Evolutionary conservation across 1,284 basidiomycete species (phyloP), one percentile per base, ranked within the genome.

Genomic region (Trametes sp.): DNA sequence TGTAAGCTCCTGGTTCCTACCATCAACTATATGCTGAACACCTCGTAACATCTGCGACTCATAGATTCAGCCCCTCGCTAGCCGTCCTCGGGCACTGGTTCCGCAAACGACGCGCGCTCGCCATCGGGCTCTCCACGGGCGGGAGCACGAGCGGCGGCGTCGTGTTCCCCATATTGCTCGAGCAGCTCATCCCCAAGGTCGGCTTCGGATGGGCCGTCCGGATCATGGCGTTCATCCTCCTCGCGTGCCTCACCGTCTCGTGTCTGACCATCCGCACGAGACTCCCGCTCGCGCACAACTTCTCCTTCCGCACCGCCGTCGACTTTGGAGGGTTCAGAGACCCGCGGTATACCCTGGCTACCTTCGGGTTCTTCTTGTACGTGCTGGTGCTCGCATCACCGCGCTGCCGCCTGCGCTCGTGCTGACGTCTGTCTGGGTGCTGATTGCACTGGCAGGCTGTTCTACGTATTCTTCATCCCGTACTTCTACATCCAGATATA

Each of bases 401-500:
- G 10, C 7, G 7, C 23, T 21, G n/a, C n/a, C n/a, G n/a, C 21
- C n/a, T 44, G 16, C n/a, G 28, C 65, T 14, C 13, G 16, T 28
- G 42, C 28, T 31, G 4, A 56, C n/a, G 19, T n/a, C 49, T 38
- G 31, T 33, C 4, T 31, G 4, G 21, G 26, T 26, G 11, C 50
- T 19, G 14, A 4, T 41, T n/a, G 38, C 45, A n/a, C n/a, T n/a
- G 26, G 28, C 13, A 75, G 73, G 33, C 61, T 71, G 19, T 74
- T 73, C 61, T 76, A 73, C 57, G 86, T 84, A 28, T 73, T 89
- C 9, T 90, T 88, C 74, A 84, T 84, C 31, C 87, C 87, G 2
- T 85, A 84, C 70, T 87, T 88, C 72, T 90, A 85, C 76, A 82
- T 90, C 56, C 80, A 84, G 33, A 78, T 82, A 48, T 89, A 84